Evolutionary conservation across 1,284 basidiomycete species (phyloP).

Genomic region (Malassezia japonica): DNA sequence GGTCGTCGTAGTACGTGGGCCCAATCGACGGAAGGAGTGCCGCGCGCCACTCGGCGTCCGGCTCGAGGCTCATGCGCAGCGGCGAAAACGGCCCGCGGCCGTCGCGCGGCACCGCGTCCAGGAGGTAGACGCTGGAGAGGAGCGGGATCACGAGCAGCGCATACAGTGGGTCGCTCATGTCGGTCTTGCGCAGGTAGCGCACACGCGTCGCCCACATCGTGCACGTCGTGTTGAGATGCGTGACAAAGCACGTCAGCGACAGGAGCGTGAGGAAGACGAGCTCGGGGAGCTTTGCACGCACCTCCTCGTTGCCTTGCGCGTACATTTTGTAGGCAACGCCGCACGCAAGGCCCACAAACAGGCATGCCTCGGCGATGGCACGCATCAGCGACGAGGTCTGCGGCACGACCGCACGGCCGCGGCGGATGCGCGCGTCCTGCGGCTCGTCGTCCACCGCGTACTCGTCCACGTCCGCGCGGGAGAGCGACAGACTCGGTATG

Average conservation of each 20-base stretch:
- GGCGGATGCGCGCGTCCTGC: background rate
- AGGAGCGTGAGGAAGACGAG: background rate
- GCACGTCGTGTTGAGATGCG: background rate
- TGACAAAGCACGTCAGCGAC: slow-evolving; percentile 2
- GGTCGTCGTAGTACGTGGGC: background rate
- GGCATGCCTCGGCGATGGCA: background rate
- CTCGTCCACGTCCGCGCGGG: background rate
- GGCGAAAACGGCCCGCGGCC: background rate
- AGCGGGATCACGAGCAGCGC: slow-evolving; percentile 6
- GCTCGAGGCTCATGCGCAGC: background rate
- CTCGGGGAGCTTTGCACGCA: slow-evolving; percentile 3
- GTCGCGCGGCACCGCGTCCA: background rate
- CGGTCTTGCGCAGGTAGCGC: slow-evolving; percentile 8
- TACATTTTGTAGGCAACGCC: background rate
- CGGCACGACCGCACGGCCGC: background rate
- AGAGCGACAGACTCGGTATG: background rate
- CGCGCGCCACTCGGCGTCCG: slow-evolving; percentile 1
- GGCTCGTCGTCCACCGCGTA: background rate
- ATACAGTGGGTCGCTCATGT: slow-evolving; percentile 12
- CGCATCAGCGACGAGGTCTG: background rate
- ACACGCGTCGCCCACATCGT: slow-evolving; percentile 14
- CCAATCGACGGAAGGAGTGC: background rate
- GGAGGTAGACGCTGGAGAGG: background rate
- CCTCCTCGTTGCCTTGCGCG: background rate
- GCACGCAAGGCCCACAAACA: background rate